Conservation (phyloP, 75 land plant genomes). For the Pseudotsuga menziesii region DNA sequence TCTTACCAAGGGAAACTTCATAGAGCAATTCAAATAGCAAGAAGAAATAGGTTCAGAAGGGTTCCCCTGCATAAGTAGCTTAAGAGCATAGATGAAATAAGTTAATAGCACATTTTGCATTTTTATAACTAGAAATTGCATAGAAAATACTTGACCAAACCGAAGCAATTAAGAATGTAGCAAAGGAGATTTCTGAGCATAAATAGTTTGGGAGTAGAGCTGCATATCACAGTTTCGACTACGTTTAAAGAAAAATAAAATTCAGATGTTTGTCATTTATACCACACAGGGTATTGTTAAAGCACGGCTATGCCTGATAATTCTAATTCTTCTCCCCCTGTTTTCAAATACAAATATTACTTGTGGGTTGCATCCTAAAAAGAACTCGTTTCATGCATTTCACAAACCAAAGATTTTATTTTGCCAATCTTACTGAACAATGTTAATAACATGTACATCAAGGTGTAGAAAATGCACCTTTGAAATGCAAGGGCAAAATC, state of each 20-base stretch:
- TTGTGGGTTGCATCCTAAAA: no score
- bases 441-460: neutral
- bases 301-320: no score
- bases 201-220: no score
- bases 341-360: neutral
- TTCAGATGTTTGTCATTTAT: no score
- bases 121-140: neutral
- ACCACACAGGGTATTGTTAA: no score
- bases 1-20: no score
- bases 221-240: no score
- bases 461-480: conserved; percentile 41
- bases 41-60: no score
- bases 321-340: neutral
- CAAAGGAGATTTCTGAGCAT: neutral
- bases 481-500: conserved; percentile 87
- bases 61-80: neutral
- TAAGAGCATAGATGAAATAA: neutral
- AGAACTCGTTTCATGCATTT: neutral
- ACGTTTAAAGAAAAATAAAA: no score
- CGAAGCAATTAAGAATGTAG: neutral
- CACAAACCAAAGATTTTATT: no score
- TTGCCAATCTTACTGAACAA: neutral
- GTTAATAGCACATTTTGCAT: no score
- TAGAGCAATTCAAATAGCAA: no score
- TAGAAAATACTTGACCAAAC: neutral